Evolutionary conservation across 306 rosid species (phyloP).

Genomic region (Geum urbanum): DNA sequence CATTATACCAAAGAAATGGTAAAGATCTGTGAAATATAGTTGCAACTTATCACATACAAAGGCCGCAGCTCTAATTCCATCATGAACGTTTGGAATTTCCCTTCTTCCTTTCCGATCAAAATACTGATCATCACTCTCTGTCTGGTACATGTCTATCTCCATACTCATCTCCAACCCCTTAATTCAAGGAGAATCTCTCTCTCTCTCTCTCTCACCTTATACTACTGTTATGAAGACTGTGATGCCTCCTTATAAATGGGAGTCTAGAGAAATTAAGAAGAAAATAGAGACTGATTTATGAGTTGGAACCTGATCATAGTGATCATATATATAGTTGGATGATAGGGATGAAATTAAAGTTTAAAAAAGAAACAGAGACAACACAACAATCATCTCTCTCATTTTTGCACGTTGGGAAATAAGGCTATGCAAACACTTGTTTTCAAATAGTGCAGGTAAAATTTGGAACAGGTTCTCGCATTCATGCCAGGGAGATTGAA

Average conservation of each 20-base stretch:
- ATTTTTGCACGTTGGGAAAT: too few relatives aligned
- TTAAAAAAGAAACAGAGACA: background rate
- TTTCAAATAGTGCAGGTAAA: background rate
- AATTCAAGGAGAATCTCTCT: background rate
- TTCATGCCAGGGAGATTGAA: background rate
- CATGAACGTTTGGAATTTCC: slow-evolving; percentile 27
- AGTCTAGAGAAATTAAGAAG: background rate
- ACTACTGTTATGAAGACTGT: background rate
- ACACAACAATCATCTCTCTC: background rate
- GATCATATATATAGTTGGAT: background rate
- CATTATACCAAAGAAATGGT: background rate
- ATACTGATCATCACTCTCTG: slow-evolving; percentile 13
- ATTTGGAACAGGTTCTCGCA: background rate
- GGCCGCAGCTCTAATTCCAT: slow-evolving; percentile 30
- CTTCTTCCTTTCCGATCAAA: slow-evolving; percentile 31
- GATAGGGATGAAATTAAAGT: background rate
- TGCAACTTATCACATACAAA: slow-evolving; percentile 28
- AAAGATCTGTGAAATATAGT: background rate
- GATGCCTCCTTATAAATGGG: background rate
- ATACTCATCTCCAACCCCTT: slow-evolving; percentile 4
- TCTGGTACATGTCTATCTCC: slow-evolving; percentile 2
- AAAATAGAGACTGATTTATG: background rate
- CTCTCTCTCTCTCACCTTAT: rapidly evolving
- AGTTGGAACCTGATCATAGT: background rate
- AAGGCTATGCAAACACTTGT: too few relatives aligned